phyloP scores from a whole-genome alignment of 2,329 filamentous ascomycete genomes.

The Aspergillaceae sp. region DNA sequence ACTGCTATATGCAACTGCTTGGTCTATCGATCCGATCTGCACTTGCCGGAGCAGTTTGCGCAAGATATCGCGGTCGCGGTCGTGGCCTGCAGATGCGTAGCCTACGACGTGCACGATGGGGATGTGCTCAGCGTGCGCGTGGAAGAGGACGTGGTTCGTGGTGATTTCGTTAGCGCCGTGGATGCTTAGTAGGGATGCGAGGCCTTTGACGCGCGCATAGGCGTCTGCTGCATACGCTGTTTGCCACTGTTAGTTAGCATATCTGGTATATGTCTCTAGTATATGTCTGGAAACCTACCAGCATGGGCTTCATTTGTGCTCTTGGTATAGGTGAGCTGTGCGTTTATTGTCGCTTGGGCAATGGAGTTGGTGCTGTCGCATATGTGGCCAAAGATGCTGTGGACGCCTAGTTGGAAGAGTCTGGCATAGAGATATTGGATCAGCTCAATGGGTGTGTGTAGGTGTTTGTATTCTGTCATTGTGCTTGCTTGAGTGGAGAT shows the following conservation, averaged over 20 bases:
- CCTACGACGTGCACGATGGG: background rate
- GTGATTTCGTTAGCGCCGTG: background rate
- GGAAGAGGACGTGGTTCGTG: background rate
- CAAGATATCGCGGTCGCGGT: background rate
- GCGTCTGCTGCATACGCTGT: background rate
- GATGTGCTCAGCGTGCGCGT: background rate
- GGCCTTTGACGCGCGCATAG: background rate
- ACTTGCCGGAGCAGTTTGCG: background rate
- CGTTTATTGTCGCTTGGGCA: background rate
- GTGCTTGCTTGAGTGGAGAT: background rate
- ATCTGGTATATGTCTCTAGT: background rate
- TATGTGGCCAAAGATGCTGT: background rate
- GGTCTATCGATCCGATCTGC: background rate
- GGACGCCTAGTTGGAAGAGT: constrained; percentile 15
- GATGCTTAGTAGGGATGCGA: background rate
- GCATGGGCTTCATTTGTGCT: background rate
- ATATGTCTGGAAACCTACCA: background rate
- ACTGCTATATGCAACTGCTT: background rate
- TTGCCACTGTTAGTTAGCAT: background rate
- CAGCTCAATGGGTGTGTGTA: background rate
- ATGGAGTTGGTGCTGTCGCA: background rate
- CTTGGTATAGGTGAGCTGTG: background rate
- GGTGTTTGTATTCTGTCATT: background rate
- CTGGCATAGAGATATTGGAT: background rate
- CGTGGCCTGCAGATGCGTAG: background rate